Conservation (phyloP, 768 basidiomycete species). For the Lactarius psammicola region DNA sequence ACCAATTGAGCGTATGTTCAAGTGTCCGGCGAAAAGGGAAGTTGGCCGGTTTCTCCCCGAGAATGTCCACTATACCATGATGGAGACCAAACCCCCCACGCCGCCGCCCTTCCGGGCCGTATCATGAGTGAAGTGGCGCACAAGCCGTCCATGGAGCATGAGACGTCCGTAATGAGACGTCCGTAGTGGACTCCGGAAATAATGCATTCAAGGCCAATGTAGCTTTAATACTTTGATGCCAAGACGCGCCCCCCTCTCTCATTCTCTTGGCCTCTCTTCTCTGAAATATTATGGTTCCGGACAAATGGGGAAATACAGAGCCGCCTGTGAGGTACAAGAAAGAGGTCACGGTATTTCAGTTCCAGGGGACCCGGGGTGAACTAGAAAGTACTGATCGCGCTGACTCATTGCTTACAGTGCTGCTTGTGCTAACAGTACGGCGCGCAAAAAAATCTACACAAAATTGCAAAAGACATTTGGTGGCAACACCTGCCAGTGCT, state of each 20-base stretch:
- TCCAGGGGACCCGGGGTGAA: not conserved
- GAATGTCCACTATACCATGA: not conserved
- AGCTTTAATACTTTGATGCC: not conserved
- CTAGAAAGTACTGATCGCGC: not conserved
- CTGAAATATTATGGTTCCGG: not conserved
- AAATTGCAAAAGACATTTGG: not conserved
- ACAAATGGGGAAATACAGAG: not conserved
- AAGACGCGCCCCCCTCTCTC: not conserved
- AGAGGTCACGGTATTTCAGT: too few species aligned
- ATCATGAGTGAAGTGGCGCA: not conserved
- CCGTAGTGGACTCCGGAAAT: not conserved
- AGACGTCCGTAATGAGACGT: not conserved
- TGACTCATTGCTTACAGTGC: not conserved
- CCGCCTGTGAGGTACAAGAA: not conserved
- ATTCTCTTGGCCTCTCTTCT: not conserved
- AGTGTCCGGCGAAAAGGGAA: not conserved
- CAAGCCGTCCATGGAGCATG: not conserved
- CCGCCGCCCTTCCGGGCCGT: not conserved
- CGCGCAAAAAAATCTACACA: not conserved
- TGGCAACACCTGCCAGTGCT: not conserved
- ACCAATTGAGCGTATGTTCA: not conserved
- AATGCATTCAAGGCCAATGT: not conserved
- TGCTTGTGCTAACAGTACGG: not conserved
- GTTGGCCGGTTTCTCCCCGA: not conserved
- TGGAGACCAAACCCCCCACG: not conserved